Percentiles rank a stretch among this genome's conserved stretches.
Conservation (phyloP, 108 stramenopile genomes). For the Fragilariopsis cylindrus region DNA sequence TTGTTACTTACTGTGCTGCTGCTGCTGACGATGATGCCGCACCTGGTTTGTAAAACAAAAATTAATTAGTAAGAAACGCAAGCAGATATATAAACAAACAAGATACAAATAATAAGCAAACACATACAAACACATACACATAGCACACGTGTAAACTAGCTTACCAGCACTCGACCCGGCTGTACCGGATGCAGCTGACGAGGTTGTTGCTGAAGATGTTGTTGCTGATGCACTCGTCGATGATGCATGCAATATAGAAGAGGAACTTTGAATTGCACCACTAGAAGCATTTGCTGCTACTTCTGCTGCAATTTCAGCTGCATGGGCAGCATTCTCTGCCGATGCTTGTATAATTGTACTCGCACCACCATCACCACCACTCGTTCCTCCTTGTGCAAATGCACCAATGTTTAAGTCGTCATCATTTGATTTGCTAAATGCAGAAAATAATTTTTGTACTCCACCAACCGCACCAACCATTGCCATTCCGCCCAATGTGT, state of each 20-base stretch:
- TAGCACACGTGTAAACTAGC: too few relatives aligned
- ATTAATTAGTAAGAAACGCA: too few relatives aligned
- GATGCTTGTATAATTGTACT: too few relatives aligned
- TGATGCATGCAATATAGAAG: neutral
- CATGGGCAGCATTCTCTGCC: neutral
- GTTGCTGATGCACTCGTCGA: neutral
- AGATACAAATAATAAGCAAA: too few relatives aligned
- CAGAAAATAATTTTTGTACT: neutral
- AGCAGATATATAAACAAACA: too few relatives aligned
- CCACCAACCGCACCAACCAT: neutral
- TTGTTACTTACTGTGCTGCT: too few relatives aligned
- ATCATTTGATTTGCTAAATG: neutral
- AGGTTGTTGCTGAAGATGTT: neutral
- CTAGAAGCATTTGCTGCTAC: neutral
- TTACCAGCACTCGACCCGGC: neutral
- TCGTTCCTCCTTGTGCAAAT: too few relatives aligned
- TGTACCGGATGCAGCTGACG: neutral
- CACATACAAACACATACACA: too few relatives aligned
- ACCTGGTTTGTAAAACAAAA: too few relatives aligned
- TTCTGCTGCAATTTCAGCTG: neutral
- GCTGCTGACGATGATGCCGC: too few relatives aligned
- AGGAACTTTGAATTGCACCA: neutral
- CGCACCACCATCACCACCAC: too few relatives aligned
- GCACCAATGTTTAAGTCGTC: neutral
- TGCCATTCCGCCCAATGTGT: neutral